These are phyloP conservation scores for Geotrichum siamense DNA, from an alignment of 1,139 yeast genomes.

Conservation along the genomic window DNA sequence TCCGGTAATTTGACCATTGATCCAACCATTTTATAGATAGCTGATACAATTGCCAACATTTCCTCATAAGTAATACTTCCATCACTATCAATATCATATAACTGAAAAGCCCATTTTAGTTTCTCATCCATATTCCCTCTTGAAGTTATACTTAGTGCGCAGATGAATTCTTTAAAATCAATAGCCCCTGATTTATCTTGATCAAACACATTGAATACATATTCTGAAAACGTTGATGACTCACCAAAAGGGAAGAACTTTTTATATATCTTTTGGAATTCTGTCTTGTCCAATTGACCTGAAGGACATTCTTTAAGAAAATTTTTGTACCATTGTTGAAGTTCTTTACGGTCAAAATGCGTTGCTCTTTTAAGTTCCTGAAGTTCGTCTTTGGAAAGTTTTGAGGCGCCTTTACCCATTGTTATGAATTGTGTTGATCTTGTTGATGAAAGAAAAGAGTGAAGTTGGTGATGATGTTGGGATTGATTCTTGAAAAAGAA, in stretches of 20 bases:
- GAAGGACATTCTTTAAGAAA: constrained; percentile 89
- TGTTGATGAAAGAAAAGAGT: too few species aligned
- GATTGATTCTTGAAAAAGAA: too few species aligned
- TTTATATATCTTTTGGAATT: constrained; percentile 84
- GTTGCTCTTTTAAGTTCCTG: constrained; percentile 78
- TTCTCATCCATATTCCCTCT: constrained; percentile 86
- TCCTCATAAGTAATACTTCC: constrained; percentile 73
- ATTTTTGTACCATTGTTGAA: constrained; percentile 98
- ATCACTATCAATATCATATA: constrained; percentile 75
- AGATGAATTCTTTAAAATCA: constrained; percentile 87
- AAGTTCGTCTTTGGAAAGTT: constrained; percentile 84
- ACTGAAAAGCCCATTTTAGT: constrained; percentile 69
- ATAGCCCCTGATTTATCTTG: constrained; percentile 72
- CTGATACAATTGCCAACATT: constrained; percentile 67
- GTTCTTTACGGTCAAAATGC: constrained; percentile 84
- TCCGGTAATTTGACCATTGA: constrained; percentile 85
- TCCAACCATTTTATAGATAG: constrained; percentile 94
- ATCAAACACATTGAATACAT: constrained; percentile 85
- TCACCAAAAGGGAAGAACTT: constrained; percentile 99
- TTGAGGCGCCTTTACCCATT: constrained; percentile 96
- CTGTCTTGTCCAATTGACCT: constrained; percentile 81
- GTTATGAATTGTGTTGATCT: neutral
- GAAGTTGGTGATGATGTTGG: too few species aligned
- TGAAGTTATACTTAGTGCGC: constrained; percentile 80
- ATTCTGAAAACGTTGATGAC: constrained; percentile 84